Percentiles rank a stretch among this genome's conserved stretches.
These are phyloP conservation scores for Xylaria sp. DNA, from an alignment of 2,329 filamentous ascomycete species.

Conservation along the genomic window DNA sequence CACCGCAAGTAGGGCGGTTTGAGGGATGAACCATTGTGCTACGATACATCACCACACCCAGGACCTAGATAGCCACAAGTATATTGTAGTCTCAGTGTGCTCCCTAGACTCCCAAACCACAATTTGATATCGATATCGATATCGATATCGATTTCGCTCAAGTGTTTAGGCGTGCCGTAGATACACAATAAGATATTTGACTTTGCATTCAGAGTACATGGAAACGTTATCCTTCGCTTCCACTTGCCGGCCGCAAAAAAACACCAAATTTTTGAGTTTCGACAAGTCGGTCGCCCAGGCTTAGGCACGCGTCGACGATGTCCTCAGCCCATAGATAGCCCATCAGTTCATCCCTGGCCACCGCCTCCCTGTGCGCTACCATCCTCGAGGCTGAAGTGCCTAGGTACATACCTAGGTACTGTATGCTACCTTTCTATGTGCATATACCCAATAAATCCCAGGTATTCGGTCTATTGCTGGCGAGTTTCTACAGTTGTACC, in stretches of 20 bases:
- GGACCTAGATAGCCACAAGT: neutral
- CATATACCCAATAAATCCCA: no score
- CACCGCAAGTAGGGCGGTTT: neutral
- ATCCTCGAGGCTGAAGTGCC: conserved; percentile 12
- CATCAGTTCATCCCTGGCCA: neutral
- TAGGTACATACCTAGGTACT: no score
- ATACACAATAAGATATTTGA: no score
- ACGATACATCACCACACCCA: neutral
- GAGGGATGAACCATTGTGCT: conserved; percentile 7
- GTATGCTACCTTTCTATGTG: conserved; percentile 7
- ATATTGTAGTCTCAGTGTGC: conserved; percentile 1
- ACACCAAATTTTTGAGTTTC: no score
- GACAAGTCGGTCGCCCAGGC: neutral
- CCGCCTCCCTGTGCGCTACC: conserved; percentile 1
- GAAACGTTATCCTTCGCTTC: no score
- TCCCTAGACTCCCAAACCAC: neutral
- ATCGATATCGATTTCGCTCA: no score
- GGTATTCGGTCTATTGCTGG: neutral
- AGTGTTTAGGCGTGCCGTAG: no score
- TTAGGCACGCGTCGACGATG: neutral
- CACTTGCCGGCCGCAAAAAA: no score
- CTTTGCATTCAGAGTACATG: no score
- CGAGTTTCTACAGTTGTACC: no score
- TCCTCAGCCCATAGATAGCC: neutral
- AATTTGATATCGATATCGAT: neutral